Evolutionary conservation across 2,329 filamentous ascomycete species (phyloP), one percentile per base, ranked within the genome.

Genomic region (Acrodontium crateriforme): DNA sequence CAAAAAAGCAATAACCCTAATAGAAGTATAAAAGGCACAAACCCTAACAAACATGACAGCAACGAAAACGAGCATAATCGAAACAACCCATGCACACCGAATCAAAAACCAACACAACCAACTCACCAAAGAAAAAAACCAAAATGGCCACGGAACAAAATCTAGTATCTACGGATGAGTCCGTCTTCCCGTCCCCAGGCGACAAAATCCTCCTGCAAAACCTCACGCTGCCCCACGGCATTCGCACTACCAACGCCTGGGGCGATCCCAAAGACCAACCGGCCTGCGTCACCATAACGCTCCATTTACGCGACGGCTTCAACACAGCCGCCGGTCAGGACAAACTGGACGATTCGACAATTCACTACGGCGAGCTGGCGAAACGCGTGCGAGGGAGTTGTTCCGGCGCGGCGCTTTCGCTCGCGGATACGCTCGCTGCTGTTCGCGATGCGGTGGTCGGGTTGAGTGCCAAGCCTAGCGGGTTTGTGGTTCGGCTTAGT

Each of bases 311-410:
- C 9, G 46, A 55, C 6, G 51, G 63, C 0, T 82, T 83, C 45
- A 57, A 56, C 25, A 59, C 64, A 0, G 69, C 75, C 1, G 71
- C 73, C 0, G 44, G 60, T 2, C 52, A 53, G 4, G 79, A 85
- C 54, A 56, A 56, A 6, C 65, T 85, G 18, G 66, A 71, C 24
- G 52, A 54, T n/a, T 78, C 78, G 46, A 84, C 79, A 2, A 70
- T 83, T 14, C 76, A 85, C 55, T 85, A 85, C 45, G 78, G 79
- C 2, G 63, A 59, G 7, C 60, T 84, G 9, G 74, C 71, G 56
- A 82, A 83, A 54, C 60, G 62, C 0, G 60, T 84, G 9, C 40
- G 49, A 9, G 29, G 31, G 6, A 28, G 26, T 1, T 39, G 33
- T n/a, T n/a, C n/a, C 15, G 4, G 13, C 9, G 27, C 24, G 6